A percentile compares a stretch with the other conserved stretches of the same genome.
Evolutionary conservation across 306 rosid genomes (phyloP).

Genomic region (Castanea crenata): DNA sequence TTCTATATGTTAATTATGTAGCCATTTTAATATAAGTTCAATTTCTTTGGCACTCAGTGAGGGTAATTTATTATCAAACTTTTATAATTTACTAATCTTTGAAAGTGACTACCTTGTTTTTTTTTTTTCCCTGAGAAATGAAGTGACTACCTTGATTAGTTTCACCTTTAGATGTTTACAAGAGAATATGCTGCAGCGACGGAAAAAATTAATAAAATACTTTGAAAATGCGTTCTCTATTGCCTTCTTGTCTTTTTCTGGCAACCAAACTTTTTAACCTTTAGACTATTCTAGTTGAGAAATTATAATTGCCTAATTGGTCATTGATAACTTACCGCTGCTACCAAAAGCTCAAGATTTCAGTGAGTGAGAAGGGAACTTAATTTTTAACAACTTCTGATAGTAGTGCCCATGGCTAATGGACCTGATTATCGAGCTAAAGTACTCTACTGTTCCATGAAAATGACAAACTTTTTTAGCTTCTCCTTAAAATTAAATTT

Average conservation of each 20-base stretch:
- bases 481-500: constrained; percentile 8
- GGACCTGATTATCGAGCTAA: not conserved
- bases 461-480: constrained; percentile 5
- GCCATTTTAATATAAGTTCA: not conserved
- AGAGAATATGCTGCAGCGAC: not conserved
- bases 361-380: no score
- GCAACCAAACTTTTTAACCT: not conserved
- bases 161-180: no score
- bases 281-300: not conserved
- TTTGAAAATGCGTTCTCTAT: not conserved
- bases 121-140: not conserved
- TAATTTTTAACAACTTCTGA: no score
- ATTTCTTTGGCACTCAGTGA: not conserved
- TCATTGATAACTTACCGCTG: not conserved
- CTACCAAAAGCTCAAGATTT: not conserved
- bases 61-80: not conserved
- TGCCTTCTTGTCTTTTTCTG: no score
- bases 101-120: not conserved
- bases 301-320: not conserved
- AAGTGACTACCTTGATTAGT: not conserved
- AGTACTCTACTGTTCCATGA: not conserved
- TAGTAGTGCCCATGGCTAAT: not conserved
- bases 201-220: not conserved
- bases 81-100: not conserved
- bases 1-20: not conserved